phyloP scores from a whole-genome alignment of 2,329 filamentous ascomycete species.

The Fusarium longipes region DNA sequence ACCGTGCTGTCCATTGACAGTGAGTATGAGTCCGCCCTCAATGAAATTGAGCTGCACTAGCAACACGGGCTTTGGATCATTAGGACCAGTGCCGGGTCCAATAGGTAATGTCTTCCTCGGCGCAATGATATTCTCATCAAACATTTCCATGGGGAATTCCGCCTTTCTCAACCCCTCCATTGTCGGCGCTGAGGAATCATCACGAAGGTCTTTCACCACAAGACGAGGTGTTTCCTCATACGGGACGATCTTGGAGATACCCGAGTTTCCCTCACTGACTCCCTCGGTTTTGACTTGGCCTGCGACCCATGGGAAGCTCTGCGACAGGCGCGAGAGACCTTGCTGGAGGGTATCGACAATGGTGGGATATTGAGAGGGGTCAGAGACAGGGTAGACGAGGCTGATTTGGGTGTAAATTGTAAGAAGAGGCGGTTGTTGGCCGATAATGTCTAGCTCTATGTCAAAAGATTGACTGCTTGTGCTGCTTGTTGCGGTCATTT shows the following conservation, averaged over 20 bases:
- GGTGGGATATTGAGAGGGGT: slow-evolving; percentile 34
- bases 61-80: slow-evolving; percentile 54
- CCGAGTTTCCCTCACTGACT: slow-evolving; percentile 46
- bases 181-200: slow-evolving; percentile 50
- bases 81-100: slow-evolving; percentile 37
- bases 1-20: slow-evolving; percentile 60
- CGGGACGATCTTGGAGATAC: slow-evolving; percentile 55
- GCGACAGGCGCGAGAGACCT: slow-evolving; percentile 54
- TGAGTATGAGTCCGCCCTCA: slow-evolving; percentile 61
- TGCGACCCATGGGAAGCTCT: slow-evolving; percentile 59
- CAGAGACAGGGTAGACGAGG: slow-evolving; percentile 52
- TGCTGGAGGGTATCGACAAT: slow-evolving; percentile 49
- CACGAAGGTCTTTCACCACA: slow-evolving; percentile 56
- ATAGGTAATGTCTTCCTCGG: slow-evolving; percentile 55
- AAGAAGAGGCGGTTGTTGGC: slow-evolving; percentile 53
- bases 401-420: slow-evolving; percentile 60
- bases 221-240: slow-evolving; percentile 50
- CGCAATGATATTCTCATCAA: slow-evolving; percentile 58
- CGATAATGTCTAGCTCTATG: slow-evolving; percentile 55
- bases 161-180: slow-evolving; percentile 53
- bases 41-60: slow-evolving; percentile 62
- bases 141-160: slow-evolving; percentile 59
- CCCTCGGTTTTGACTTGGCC: slow-evolving; percentile 54
- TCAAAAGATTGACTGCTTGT: slow-evolving; percentile 13
- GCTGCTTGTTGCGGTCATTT: slow-evolving; percentile 2